Conservation (phyloP, 345 rosid species). For the Salix brachista region DNA sequence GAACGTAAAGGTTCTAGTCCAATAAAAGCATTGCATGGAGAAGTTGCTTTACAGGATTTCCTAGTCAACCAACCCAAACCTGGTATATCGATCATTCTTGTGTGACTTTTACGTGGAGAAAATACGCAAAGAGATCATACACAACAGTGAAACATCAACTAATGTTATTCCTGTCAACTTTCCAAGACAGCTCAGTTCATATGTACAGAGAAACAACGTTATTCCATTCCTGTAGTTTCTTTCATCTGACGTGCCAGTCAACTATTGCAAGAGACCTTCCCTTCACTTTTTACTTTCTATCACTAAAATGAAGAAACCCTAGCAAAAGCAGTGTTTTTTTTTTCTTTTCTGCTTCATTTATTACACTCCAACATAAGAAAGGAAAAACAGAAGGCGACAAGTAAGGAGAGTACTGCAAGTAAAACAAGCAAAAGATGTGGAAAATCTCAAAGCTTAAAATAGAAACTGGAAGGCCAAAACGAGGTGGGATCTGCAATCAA, state of each 20-base stretch:
- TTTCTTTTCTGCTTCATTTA: background rate
- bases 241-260: background rate
- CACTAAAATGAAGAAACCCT: constrained; percentile 4
- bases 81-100: background rate
- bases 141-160: background rate
- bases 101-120: background rate
- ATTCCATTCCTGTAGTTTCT: background rate
- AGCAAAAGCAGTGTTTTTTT: background rate
- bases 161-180: background rate
- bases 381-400: background rate
- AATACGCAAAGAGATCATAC: background rate
- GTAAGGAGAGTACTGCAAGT: background rate
- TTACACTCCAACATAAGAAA: background rate
- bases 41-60: background rate
- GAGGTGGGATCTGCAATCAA: background rate
- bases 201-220: background rate
- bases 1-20: background rate
- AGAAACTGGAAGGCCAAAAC: constrained; percentile 4
- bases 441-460: constrained; percentile 8
- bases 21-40: background rate
- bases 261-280: background rate
- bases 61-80: background rate
- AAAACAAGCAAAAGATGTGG: background rate
- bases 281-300: background rate
- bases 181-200: background rate